phyloP scores from a whole-genome alignment of 176 grass and related monocot species.

The Oryza rufipogon region DNA sequence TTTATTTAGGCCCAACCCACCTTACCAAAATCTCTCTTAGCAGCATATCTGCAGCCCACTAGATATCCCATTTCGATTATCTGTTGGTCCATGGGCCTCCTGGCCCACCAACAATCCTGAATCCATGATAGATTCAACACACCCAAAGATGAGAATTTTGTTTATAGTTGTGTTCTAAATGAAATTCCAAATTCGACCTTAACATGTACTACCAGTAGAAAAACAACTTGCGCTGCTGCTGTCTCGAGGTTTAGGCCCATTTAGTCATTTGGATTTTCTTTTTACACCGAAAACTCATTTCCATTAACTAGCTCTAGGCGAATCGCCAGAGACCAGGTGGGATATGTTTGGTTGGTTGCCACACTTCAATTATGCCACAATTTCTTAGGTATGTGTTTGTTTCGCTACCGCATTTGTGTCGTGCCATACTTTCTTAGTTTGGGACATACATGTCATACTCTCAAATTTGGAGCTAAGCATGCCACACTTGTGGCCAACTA shows the following conservation, averaged over 20 bases:
- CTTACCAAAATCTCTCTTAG: background rate
- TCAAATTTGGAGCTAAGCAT: no score
- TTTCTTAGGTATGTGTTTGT: no score
- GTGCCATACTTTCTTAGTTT: no score
- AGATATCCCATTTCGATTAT: background rate
- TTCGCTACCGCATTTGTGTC: no score
- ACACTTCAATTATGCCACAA: no score
- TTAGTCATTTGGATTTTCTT: no score
- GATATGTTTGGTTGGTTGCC: no score
- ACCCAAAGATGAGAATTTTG: background rate
- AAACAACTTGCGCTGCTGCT: background rate
- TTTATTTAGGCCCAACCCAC: background rate
- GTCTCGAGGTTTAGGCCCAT: background rate
- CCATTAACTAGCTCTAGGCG: no score
- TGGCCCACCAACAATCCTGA: background rate
- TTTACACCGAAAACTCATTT: no score
- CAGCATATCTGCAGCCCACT: background rate
- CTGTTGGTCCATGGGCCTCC: background rate
- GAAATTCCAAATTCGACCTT: background rate
- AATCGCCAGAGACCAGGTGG: no score
- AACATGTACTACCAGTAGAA: background rate
- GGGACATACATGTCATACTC: no score
- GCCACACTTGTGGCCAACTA: no score
- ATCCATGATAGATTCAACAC: background rate
- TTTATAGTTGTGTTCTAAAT: background rate